phyloP scores from a whole-genome alignment of 2,329 filamentous ascomycete species.

The Amauroascus niger region DNA sequence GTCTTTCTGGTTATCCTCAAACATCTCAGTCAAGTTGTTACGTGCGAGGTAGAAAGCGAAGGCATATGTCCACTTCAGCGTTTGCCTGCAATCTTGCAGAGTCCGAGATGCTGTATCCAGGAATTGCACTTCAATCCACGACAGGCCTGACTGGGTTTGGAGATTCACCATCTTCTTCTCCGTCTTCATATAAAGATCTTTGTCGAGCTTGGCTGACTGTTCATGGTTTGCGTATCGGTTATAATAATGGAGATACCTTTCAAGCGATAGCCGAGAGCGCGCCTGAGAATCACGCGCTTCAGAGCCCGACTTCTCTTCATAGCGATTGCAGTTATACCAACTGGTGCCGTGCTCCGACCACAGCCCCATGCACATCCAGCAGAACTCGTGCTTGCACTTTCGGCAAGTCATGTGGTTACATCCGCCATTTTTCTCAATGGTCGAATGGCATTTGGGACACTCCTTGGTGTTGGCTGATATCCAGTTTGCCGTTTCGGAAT shows the following conservation, averaged over 20 bases:
- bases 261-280: conserved; percentile 76
- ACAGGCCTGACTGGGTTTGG: conserved; percentile 88
- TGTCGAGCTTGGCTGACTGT: conserved; percentile 91
- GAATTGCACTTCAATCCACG: conserved; percentile 99
- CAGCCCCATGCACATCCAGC: conserved; percentile 99
- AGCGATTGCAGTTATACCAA: conserved; percentile 99
- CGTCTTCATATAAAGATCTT: conserved; percentile 89
- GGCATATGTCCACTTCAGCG: conserved; percentile 97
- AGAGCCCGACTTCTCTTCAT: conserved; percentile 86
- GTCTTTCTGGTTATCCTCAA: conserved; percentile 98
- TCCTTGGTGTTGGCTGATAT: conserved; percentile 99
- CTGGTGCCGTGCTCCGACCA: conserved; percentile 98
- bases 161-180: conserved; percentile 99
- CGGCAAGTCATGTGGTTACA: conserved; percentile 98
- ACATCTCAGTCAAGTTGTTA: conserved; percentile 94
- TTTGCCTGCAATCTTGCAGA: conserved; percentile 93
- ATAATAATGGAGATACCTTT: conserved; percentile 98
- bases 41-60: conserved; percentile 96
- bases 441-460: conserved; percentile 89
- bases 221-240: conserved; percentile 99
- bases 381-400: conserved; percentile 94
- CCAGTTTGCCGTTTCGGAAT: conserved; percentile 98
- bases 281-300: conserved; percentile 89
- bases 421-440: conserved; percentile 96
- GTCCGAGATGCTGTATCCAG: conserved; percentile 87